phyloP scores from a whole-genome alignment of 2,329 filamentous ascomycete species.

The Pseudogymnoascus sp. region DNA sequence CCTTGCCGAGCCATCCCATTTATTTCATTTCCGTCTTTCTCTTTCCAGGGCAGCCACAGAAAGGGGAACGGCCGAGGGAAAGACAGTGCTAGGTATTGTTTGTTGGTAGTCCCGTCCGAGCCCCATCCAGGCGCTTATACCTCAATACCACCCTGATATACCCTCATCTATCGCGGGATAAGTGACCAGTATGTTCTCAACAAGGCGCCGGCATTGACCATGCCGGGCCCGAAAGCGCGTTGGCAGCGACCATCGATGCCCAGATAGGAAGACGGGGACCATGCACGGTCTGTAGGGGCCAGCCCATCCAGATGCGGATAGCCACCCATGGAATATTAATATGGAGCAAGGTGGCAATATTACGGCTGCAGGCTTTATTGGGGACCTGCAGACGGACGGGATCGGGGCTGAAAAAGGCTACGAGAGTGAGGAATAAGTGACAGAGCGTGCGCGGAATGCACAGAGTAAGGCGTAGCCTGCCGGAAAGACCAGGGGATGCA shows the following conservation, averaged over 20 bases:
- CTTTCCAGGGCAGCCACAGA: background rate
- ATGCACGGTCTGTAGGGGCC: background rate
- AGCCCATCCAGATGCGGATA: background rate
- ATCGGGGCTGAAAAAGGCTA: background rate
- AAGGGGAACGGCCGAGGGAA: background rate
- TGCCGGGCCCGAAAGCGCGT: background rate
- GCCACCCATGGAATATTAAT: background rate
- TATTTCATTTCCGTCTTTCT: background rate
- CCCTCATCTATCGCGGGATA: background rate
- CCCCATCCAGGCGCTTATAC: background rate
- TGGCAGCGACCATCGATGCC: background rate
- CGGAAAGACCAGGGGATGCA: background rate
- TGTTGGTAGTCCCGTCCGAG: background rate
- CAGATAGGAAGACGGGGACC: background rate
- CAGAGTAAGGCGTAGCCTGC: background rate
- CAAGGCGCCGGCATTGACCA: background rate
- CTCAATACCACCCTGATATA: background rate
- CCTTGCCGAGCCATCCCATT: background rate
- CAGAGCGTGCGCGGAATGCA: background rate
- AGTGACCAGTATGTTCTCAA: background rate
- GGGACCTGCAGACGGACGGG: background rate
- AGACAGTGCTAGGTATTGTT: background rate
- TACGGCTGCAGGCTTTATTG: background rate
- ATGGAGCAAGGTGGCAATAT: background rate
- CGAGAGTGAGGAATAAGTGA: background rate